These are phyloP conservation scores for Bipolaris oryzae DNA, from an alignment of 2,329 filamentous ascomycete species.

Conservation along the genomic window DNA sequence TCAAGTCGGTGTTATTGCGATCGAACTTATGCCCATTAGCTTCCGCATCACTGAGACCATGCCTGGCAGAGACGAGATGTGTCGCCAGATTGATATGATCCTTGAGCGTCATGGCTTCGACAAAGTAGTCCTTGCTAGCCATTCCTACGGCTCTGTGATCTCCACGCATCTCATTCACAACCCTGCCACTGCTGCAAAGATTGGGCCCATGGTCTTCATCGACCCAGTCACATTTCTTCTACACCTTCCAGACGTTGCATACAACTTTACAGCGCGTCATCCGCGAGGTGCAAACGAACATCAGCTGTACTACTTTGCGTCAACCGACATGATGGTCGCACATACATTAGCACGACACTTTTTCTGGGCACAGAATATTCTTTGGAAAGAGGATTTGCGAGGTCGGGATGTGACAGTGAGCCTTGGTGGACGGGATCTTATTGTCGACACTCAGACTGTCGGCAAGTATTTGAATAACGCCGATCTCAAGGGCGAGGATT, in stretches of 20 bases:
- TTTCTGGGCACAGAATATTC: slow-evolving; percentile 73
- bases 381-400: slow-evolving; percentile 70
- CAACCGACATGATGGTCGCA: slow-evolving; percentile 69
- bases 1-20: slow-evolving; percentile 66
- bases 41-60: slow-evolving; percentile 65
- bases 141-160: slow-evolving; percentile 68
- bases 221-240: slow-evolving; percentile 71
- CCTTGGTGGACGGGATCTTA: slow-evolving; percentile 66
- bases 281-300: slow-evolving; percentile 66
- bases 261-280: slow-evolving; percentile 63
- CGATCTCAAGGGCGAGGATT: slow-evolving; percentile 37
- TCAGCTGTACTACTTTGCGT: slow-evolving; percentile 73
- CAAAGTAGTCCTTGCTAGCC: slow-evolving; percentile 65
- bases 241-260: slow-evolving; percentile 72
- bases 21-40: slow-evolving; percentile 71
- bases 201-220: slow-evolving; percentile 60
- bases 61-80: slow-evolving; percentile 59
- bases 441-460: slow-evolving; percentile 66
- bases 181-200: slow-evolving; percentile 51
- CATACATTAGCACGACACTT: slow-evolving; percentile 69
- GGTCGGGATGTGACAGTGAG: slow-evolving; percentile 60
- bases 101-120: slow-evolving; percentile 63
- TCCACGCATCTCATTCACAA: slow-evolving; percentile 66
- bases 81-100: slow-evolving; percentile 62
- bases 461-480: slow-evolving; percentile 61